Evolutionary conservation across 2,329 filamentous ascomycete genomes (phyloP).

Genomic region (Pseudogymnoascus sp.): DNA sequence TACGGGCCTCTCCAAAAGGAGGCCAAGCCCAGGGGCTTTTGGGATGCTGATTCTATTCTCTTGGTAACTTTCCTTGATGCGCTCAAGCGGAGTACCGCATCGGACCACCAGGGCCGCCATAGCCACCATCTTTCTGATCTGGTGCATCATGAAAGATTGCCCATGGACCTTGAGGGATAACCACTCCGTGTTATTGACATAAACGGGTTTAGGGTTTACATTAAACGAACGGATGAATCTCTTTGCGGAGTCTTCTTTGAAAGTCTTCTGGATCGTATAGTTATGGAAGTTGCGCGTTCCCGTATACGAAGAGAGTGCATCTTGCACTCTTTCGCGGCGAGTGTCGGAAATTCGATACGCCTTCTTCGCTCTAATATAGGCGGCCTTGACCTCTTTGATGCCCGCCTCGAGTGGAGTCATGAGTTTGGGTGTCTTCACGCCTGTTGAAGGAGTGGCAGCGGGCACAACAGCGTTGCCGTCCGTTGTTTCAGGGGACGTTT

Average conservation of each 20-base stretch:
- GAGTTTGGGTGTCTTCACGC: slow-evolving; percentile 13
- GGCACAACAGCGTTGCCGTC: not conserved
- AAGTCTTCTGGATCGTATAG: slow-evolving; percentile 86
- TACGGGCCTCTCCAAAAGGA: slow-evolving; percentile 83
- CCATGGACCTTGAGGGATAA: slow-evolving; percentile 92
- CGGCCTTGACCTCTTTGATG: slow-evolving; percentile 67
- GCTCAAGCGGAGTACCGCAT: slow-evolving; percentile 65
- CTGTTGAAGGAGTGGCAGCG: not conserved
- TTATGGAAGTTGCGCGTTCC: slow-evolving; percentile 95
- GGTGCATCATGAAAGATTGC: slow-evolving; percentile 99
- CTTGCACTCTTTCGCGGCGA: slow-evolving; percentile 69
- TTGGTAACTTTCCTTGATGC: slow-evolving; percentile 69
- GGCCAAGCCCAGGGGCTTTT: slow-evolving; percentile 81
- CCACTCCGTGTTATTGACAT: slow-evolving; percentile 92
- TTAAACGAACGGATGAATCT: slow-evolving; percentile 89
- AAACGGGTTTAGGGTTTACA: slow-evolving; percentile 65
- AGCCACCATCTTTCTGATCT: slow-evolving; percentile 98
- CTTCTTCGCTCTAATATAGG: slow-evolving; percentile 75
- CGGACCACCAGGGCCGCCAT: slow-evolving; percentile 81
- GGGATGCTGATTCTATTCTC: slow-evolving; percentile 73
- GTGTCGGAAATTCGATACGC: slow-evolving; percentile 69
- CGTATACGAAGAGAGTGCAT: slow-evolving; percentile 64
- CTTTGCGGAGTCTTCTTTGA: slow-evolving; percentile 74
- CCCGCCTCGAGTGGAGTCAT: slow-evolving; percentile 53
- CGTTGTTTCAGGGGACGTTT: not conserved